phyloP scores from a whole-genome alignment of 176 grass and related monocot species.

The Ampelocalamus luodianensis region DNA sequence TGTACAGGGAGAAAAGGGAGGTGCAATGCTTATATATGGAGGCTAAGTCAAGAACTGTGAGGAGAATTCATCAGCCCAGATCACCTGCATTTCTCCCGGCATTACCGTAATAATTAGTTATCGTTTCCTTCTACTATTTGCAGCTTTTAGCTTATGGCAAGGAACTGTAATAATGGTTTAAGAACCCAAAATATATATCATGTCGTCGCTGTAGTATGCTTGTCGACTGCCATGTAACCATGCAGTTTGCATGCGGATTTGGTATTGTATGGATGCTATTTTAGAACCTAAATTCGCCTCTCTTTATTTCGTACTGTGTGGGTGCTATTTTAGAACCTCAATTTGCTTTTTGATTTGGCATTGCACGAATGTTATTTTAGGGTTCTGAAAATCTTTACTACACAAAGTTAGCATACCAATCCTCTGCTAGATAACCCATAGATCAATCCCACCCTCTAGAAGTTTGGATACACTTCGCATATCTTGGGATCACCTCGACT shows the following conservation, averaged over 20 bases:
- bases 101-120: conserved; percentile 7
- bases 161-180: conserved; percentile 45
- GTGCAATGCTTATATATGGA: conserved; percentile 12
- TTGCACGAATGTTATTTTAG: conserved; percentile 14
- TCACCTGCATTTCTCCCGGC: conserved; percentile 26
- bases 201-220: neutral
- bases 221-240: conserved; percentile 5
- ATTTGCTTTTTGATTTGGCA: conserved; percentile 36
- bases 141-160: conserved; percentile 27
- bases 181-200: conserved; percentile 14
- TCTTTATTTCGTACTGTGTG: neutral
- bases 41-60: neutral
- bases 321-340: conserved; percentile 14
- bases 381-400: conserved; percentile 2
- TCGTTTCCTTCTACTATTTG: neutral
- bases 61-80: conserved; percentile 16
- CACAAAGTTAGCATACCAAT: conserved; percentile 8
- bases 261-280: conserved; percentile 2
- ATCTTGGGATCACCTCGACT: conserved; percentile 21
- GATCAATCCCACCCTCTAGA: neutral
- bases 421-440: neutral
- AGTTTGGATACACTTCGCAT: neutral
- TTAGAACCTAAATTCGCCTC: neutral
- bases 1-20: conserved; percentile 18
- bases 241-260: neutral